Base-by-base conservation (phyloP, 148 eudicot genomes). In the Rheum nobile region DNA sequence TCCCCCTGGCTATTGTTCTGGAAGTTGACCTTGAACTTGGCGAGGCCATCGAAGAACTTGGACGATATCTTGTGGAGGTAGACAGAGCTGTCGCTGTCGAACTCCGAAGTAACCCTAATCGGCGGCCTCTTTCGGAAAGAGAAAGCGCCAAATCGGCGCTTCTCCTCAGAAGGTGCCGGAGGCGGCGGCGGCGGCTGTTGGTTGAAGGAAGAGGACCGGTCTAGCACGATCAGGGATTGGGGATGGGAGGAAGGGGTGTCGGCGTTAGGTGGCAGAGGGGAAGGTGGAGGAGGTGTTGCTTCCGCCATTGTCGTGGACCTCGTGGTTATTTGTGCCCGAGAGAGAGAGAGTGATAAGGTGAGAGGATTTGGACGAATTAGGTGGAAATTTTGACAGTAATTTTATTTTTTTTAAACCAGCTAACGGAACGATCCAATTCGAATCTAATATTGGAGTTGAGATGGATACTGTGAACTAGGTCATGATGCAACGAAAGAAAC, bases 51-150 rank as follows among this genome's bases (percentile, higher is more conserved):
- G 72, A 94, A 73, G 16, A 94, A 52, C 83, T 90, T 94, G 71
- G 93, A 84, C 2, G 97, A 91, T 0, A 91, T 61, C 74, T 90
- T 94, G 77, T 94, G 80, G 79, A 87, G 78, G 87, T 85, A 91
- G 12, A 85, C 6, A 5, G 86, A 78, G 72, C 59, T 80, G 46
- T 94, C 97, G 75, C 97, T 94, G 76, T 94, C 97, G 83, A 85
- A 94, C 77, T 91, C 97, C 11, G 89, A 79, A 10, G 98, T 91
- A 8, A 91, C 71, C 14, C 98, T 65, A 2, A 94, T 42, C 41
- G 81, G 79, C 31, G 98, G 98, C 2, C 89, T 84, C n/a, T 79
- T 77, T 16, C 75, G 83, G 68, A 81, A 65, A 2, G 79, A 71
- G 47, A 77, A 81, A 19, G 72, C 52, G 14, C 84, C 79, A 74